Evolutionary conservation across 2,329 filamentous ascomycete species (phyloP), one percentile per base, ranked within the genome.

Genomic region (Talaromyces sp.): DNA sequence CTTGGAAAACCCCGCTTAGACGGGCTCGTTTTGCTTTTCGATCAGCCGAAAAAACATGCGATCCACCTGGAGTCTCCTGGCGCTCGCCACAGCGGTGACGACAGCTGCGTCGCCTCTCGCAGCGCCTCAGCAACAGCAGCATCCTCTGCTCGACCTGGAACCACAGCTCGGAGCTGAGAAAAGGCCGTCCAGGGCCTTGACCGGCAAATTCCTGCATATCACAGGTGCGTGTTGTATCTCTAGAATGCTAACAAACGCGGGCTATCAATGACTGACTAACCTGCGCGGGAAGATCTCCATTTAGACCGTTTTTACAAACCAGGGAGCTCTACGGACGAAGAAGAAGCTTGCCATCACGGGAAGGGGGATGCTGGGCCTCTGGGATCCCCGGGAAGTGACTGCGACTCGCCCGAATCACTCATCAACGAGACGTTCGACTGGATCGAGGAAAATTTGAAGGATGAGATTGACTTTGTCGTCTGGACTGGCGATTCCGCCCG

Each of bases 401-500:
- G 94, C 81, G 94, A 99, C 77, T 85, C 90, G 2, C 93, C 94
- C 0, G 76, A 87, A 61, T 79, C 88, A 0, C 85, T 99, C 19
- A 80, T 96, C 63, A 90, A 97, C 73, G 89, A 90, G 67, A 97
- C 93, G 0, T 91, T 97, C 70, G 83, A 87, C 69, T 99, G 93
- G 93, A 88, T 99, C 56, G 81, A 85, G 51, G 83, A 86, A 50
- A 88, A 96, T 68, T 70, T 96, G 61, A 88, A 84, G 70, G 88
- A 92, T 70, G 77, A 87, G 3, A 83, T 97, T 64, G 92, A 97
- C 73, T 97, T 97, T 72, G 87, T 96, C 55, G 80, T 96, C 54
- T 96, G 92, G 92, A 96, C 92, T 1, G 92, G 92, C 65, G 92
- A 97, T 74, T 93, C 89, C 32, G 91, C 90, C 21, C 85, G 92